Percentiles rank a stretch among this genome's conserved stretches.
Evolutionary conservation across 208 protist species (phyloP).

Genomic region (Leishmania braziliensis): DNA sequence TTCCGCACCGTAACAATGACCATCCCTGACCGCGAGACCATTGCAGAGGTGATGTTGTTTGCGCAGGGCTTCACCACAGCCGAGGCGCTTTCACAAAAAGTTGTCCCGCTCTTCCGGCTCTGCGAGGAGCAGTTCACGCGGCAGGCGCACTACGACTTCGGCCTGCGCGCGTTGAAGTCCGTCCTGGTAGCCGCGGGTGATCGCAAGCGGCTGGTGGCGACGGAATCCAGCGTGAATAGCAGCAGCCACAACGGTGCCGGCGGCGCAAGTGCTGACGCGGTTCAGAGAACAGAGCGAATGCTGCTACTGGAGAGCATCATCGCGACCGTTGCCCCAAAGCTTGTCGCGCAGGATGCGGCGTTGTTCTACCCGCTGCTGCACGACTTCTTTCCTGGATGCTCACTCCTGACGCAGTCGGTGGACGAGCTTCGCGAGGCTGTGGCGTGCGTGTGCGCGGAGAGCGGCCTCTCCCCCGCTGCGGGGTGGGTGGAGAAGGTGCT

Average conservation of each 20-base stretch:
- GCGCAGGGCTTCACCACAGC: conserved; percentile 98
- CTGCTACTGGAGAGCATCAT: conserved; percentile 95
- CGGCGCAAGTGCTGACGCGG: neutral
- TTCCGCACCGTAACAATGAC: conserved; percentile 99
- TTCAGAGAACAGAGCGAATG: conserved; percentile 72
- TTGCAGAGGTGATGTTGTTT: conserved; percentile 99
- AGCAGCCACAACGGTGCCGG: neutral
- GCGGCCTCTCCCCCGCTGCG: conserved; percentile 49
- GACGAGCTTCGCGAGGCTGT: conserved; percentile 73
- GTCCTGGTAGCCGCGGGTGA: conserved; percentile 98
- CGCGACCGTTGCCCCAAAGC: conserved; percentile 98
- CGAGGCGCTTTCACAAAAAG: conserved; percentile 96
- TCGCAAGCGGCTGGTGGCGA: conserved; percentile 84
- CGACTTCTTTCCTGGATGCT: conserved; percentile 96
- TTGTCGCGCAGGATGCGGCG: conserved; percentile 95
- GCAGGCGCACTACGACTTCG: conserved; percentile 99
- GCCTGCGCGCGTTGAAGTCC: conserved; percentile 99
- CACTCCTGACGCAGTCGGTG: conserved; percentile 49
- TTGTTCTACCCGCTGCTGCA: conserved; percentile 95
- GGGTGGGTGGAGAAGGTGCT: conserved; percentile 98
- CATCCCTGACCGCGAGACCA: conserved; percentile 98
- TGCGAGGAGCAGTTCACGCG: conserved; percentile 98
- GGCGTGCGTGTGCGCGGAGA: conserved; percentile 78
- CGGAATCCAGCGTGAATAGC: neutral
- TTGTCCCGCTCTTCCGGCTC: conserved; percentile 98